Conservation (phyloP, 2,329 filamentous ascomycete species). For the Aaosphaeria pasadenensis region DNA sequence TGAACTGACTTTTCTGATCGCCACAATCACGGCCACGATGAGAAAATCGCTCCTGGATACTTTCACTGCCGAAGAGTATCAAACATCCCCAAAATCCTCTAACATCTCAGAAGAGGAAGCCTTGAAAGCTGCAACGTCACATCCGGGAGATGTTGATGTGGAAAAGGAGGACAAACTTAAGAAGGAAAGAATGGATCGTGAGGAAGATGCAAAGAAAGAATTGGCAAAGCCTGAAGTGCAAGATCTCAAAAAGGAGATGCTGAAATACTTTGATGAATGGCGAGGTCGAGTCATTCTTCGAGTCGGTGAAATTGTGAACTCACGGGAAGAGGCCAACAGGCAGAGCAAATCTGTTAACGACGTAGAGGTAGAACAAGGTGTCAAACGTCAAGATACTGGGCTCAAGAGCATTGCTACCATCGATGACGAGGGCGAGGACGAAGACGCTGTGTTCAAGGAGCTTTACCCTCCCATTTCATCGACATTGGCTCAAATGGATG, state of each 20-base stretch:
- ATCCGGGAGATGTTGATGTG: constrained; percentile 21
- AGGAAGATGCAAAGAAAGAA: constrained; percentile 44
- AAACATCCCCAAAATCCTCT: constrained; percentile 7
- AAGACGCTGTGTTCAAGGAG: constrained; percentile 39
- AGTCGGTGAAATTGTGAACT: constrained; percentile 62
- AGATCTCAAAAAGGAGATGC: constrained; percentile 66
- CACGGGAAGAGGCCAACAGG: constrained; percentile 30
- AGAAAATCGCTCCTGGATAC: constrained; percentile 42
- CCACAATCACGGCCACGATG: constrained; percentile 48
- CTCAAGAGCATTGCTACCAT: constrained; percentile 24
- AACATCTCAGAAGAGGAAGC: constrained; percentile 19
- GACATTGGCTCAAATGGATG: constrained; percentile 53
- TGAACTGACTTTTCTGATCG: constrained; percentile 47
- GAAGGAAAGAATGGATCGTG: constrained; percentile 27
- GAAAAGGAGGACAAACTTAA: constrained; percentile 29
- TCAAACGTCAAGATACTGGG: constrained; percentile 26
- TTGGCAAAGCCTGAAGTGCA: constrained; percentile 51
- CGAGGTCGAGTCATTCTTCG: constrained; percentile 66
- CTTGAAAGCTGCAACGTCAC: constrained; percentile 19
- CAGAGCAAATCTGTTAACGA: constrained; percentile 23
- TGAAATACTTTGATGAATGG: constrained; percentile 80
- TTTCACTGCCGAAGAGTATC: constrained; percentile 31
- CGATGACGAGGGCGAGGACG: constrained; percentile 25
- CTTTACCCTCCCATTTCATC: constrained; percentile 43
- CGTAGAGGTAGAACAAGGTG: constrained; percentile 14